Percentiles rank a stretch among this genome's conserved stretches.
These are phyloP conservation scores for Diaporthe sp. DNA, from an alignment of 2,329 filamentous ascomycete genomes.

Conservation along the genomic window DNA sequence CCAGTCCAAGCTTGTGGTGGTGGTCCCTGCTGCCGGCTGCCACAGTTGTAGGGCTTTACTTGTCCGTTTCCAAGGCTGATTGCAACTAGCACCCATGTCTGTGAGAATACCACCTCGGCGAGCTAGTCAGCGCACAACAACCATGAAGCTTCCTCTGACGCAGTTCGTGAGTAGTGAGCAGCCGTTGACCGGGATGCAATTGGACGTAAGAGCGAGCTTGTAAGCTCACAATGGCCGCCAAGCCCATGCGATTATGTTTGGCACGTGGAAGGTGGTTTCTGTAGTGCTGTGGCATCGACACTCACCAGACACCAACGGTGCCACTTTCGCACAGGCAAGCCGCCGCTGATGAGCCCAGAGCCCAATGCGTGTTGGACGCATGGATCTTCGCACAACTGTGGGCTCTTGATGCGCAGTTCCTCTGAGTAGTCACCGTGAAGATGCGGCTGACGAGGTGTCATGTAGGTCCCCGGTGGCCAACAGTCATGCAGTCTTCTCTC, in stretches of 20 bases:
- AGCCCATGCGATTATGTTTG: not conserved
- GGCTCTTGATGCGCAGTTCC: not conserved
- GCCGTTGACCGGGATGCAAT: slow-evolving; percentile 4
- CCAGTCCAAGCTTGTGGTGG: not conserved
- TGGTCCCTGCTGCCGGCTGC: not conserved
- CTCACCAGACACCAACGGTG: not conserved
- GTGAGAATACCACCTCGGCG: not conserved
- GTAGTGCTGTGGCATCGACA: not conserved
- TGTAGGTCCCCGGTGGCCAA: not conserved
- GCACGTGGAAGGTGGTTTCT: no score
- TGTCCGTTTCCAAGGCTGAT: not conserved
- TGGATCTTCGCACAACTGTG: not conserved
- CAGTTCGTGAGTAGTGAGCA: not conserved
- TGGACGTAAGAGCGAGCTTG: slow-evolving; percentile 1
- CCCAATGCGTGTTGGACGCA: not conserved
- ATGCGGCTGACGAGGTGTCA: not conserved
- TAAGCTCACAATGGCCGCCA: not conserved
- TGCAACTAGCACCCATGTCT: not conserved
- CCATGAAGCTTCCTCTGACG: not conserved
- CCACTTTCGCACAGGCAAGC: not conserved
- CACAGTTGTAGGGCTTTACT: not conserved
- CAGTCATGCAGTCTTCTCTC: not conserved
- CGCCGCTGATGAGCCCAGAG: not conserved
- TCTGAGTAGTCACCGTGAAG: not conserved
- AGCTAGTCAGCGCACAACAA: not conserved